These are phyloP conservation scores for Trichomonascaceae sp. DNA, from an alignment of 1,139 yeast species.

Conservation along the genomic window DNA sequence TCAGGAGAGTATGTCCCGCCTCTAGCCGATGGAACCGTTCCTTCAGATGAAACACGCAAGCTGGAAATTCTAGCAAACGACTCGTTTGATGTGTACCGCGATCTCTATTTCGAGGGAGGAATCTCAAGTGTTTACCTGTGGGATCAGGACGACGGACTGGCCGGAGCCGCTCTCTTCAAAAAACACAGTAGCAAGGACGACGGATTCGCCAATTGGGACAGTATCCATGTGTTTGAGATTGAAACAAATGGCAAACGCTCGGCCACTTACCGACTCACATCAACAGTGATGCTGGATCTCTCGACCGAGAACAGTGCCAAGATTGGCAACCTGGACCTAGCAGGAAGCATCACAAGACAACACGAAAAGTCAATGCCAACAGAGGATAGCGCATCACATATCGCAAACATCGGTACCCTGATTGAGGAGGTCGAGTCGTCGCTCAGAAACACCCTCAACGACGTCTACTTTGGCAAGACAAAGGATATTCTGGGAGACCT, in stretches of 20 bases:
- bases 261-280: conserved; percentile 63
- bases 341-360: conserved; percentile 76
- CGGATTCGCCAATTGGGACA: conserved; percentile 66
- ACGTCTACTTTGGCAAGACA: conserved; percentile 90
- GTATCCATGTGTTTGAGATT: conserved; percentile 85
- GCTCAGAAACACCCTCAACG: conserved; percentile 76
- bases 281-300: conserved; percentile 76
- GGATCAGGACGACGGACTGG: conserved; percentile 64
- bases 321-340: conserved; percentile 37
- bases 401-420: conserved; percentile 72
- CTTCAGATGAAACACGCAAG: conserved; percentile 52
- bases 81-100: conserved; percentile 86
- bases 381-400: conserved; percentile 48
- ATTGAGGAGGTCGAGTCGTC: conserved; percentile 84
- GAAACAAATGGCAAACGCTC: conserved; percentile 32
- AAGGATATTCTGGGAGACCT: conserved; percentile 71
- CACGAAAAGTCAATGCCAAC: conserved; percentile 37
- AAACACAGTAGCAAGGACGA: conserved; percentile 35
- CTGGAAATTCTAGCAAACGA: conserved; percentile 77
- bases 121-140: conserved; percentile 83
- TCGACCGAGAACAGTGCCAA: conserved; percentile 20
- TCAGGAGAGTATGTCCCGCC: conserved; percentile 66
- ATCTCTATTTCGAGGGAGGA: conserved; percentile 89
- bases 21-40: conserved; percentile 54
- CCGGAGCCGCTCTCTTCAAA: conserved; percentile 83